Evolutionary conservation across 2,329 filamentous ascomycete genomes (phyloP).

Genomic region (Aspergillus sp.): DNA sequence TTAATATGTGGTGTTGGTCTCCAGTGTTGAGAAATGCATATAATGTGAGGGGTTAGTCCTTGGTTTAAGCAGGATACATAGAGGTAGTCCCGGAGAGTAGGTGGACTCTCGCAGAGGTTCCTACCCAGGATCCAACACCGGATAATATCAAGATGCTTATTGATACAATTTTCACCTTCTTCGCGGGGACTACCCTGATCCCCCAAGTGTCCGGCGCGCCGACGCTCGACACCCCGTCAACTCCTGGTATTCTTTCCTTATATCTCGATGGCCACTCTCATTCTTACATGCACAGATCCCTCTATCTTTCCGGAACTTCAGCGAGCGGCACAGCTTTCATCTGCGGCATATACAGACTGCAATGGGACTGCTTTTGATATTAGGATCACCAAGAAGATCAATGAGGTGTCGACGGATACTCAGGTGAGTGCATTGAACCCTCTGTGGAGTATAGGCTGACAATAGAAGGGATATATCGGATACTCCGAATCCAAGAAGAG

Average conservation of each 20-base stretch:
- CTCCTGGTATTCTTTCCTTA: not conserved
- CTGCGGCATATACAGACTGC: constrained; percentile 24
- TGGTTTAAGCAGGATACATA: no score
- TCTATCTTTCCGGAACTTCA: constrained; percentile 15
- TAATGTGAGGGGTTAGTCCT: no score
- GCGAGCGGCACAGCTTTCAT: constrained; percentile 24
- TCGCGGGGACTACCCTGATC: not conserved
- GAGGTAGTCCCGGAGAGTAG: no score
- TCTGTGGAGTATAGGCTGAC: constrained; percentile 5
- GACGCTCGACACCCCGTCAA: not conserved
- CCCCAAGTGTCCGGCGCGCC: not conserved
- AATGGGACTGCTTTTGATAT: constrained; percentile 22
- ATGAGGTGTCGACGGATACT: constrained; percentile 17
- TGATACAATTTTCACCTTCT: not conserved
- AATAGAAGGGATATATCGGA: constrained; percentile 17
- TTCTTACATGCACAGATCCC: constrained; percentile 7
- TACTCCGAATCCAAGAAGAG: constrained; percentile 19
- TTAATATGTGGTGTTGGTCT: no score
- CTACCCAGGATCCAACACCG: no score
- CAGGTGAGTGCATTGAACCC: constrained; percentile 3
- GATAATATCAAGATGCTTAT: no score
- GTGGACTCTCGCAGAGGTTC: no score
- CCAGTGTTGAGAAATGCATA: no score
- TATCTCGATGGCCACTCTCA: not conserved
- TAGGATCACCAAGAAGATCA: constrained; percentile 22